Evolutionary conservation across 805 yeast species (phyloP), one percentile per base, ranked within the genome.

Genomic region (Myxozyma melibiosi): DNA sequence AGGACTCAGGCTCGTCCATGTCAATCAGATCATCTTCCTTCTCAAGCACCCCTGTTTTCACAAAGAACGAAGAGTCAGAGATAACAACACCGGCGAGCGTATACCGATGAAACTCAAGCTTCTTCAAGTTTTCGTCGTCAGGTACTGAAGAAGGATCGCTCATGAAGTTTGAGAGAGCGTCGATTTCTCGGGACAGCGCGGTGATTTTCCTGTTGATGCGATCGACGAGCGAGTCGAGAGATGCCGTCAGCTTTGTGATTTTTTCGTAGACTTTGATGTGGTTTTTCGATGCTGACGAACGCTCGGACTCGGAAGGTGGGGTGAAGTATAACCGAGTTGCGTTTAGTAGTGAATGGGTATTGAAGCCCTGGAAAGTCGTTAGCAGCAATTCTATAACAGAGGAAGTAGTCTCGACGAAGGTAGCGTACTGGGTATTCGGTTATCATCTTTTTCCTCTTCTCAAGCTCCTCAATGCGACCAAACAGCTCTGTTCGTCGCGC

Each of bases 41-140:
- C 24, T 22, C 14, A 33, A 2, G 11, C 31, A n/a, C n/a, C n/a
- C n/a, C 7, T 11, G 8, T 27, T 22, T 39, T 37, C 39, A 47
- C 34, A 39, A 38, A 62, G 22, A 45, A 57, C 16, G 30, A 35
- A 14, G 27, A 18, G 11, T 53, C 41, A 38, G 45, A 43, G 14
- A 63, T 45, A 16, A 60, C 43, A 4, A 58, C 62, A 4, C 66
- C 66, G 5, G 62, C 49, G 9, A 63, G 60, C 3, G 45, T 35
- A 30, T 63, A 63, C 39, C 54, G 41, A 20, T 63, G 66, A 34
- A 57, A 63, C 39, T 27, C 18, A 5, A 63, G 57, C 3, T 35
- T 33, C 33, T 28, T 35, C 22, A 16, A 30, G 5, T 18, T 8
- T 11, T 47, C 44, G 16, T 56, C 51, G 1, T 14, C 43, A 6